Evolutionary conservation across 208 protist species (phyloP).

Genomic region (Leptomonas seymouri): DNA sequence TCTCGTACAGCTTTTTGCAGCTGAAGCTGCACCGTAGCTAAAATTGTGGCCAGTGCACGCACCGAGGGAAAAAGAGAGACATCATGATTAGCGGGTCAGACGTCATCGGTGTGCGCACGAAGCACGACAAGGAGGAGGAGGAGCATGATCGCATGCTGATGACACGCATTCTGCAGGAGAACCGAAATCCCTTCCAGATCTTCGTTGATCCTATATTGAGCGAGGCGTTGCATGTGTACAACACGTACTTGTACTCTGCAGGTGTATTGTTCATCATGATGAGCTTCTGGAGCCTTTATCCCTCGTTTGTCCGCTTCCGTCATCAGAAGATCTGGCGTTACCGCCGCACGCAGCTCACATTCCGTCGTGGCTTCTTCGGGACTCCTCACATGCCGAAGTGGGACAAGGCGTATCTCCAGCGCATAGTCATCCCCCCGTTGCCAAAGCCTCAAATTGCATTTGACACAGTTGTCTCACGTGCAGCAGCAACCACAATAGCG

Average conservation of each 20-base stretch:
- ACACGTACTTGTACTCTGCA: constrained; percentile 70
- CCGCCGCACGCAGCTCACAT: constrained; percentile 47
- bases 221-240: constrained; percentile 34
- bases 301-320: constrained; percentile 68
- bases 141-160: constrained; percentile 44
- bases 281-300: constrained; percentile 67
- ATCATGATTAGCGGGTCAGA: constrained; percentile 8
- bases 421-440: constrained; percentile 49
- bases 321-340: constrained; percentile 65
- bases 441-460: not conserved
- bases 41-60: no score
- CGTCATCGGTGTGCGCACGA: constrained; percentile 40
- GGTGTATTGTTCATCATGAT: constrained; percentile 56
- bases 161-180: constrained; percentile 46
- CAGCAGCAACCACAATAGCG: not conserved
- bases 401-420: constrained; percentile 70
- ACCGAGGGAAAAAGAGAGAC: not conserved
- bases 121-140: constrained; percentile 48
- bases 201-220: constrained; percentile 35
- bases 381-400: constrained; percentile 80
- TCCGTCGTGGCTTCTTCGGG: constrained; percentile 63
- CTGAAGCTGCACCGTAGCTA: not conserved
- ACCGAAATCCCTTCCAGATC: constrained; percentile 63
- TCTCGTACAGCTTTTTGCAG: not conserved
- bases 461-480: no score